Evolutionary conservation across 495 filamentous ascomycete species (phyloP), one percentile per base, ranked within the genome.

Genomic region (Daldinia vernicosa): DNA sequence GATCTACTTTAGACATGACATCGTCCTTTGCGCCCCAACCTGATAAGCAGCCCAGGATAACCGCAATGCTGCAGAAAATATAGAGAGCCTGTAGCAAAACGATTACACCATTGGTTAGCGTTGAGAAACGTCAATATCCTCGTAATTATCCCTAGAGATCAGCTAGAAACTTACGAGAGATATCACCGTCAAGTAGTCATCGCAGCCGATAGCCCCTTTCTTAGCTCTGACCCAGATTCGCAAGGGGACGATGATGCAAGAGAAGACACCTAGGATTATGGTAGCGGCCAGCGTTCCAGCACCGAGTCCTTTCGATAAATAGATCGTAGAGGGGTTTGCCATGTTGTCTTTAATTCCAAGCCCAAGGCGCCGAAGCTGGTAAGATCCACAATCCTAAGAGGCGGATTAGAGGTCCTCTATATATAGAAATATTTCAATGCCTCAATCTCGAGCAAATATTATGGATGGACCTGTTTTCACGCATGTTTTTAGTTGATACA

Each of bases 101-200:
- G 0, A 22, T 24, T 22, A 1, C 6, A n/a, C 37, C 51, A 51
- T 55, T 54, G 60, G 58, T 9, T 8, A n/a, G 14, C 0, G 22
- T 12, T 45, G 1, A 1, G n/a, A 3, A 43, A 45, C 6, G 8
- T 40, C 22, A 43, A 26, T 0, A 11, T 22, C 6, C 2, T 19
- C 1, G 7, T 2, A 0, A 4, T 15, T 8, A 3, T 24, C n/a
- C 1, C 3, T n/a, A 32, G 35, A n/a, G 28, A 32, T 8, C 6
- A 24, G 9, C 4, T 2, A 2, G 19, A 9, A 45, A 64, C 69
- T 67, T 52, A 72, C 69, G 2, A 60, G 19, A 9, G 26, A 54
- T 50, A 72, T 58, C 11, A 60, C 27, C 64, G 64, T 67, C 8
- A 64, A 14, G 37, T 63, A 67, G 19, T 72, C 69, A 37, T 72